These are phyloP conservation scores for Pseudofabraea citricarpa DNA, from an alignment of 2,329 filamentous ascomycete genomes.

Conservation along the genomic window DNA sequence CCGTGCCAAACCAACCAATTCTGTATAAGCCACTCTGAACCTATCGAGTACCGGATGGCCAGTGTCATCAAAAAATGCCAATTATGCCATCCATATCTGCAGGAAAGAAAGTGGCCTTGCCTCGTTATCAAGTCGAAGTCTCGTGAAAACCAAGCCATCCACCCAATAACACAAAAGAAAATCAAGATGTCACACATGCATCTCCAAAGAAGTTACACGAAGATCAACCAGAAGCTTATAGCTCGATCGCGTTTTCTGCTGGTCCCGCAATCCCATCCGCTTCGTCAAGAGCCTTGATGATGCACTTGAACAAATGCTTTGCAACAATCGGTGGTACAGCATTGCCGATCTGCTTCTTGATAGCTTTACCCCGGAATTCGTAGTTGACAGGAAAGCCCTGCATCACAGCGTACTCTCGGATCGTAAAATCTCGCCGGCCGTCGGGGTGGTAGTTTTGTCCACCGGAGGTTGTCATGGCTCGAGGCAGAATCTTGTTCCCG, in stretches of 20 bases:
- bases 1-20: no score
- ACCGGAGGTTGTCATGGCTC: conserved; percentile 62
- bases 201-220: no score
- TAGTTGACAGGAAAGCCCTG: conserved; percentile 65
- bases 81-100: no score
- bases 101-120: not conserved
- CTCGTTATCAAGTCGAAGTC: no score
- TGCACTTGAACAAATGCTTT: conserved; percentile 33
- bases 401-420: conserved; percentile 62
- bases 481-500: conserved; percentile 40
- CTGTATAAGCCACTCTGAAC: no score
- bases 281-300: conserved; percentile 29
- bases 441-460: conserved; percentile 60
- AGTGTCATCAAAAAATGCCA: no score
- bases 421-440: conserved; percentile 58
- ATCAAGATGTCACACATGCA: no score
- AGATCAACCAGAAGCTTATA: not conserved
- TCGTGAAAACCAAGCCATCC: no score
- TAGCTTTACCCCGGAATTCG: conserved; percentile 42
- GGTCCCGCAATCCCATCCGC: conserved; percentile 15
- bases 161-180: no score
- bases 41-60: no score
- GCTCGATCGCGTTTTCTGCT: not conserved
- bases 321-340: conserved; percentile 65
- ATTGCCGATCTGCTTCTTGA: conserved; percentile 70